Percentiles rank a stretch among this genome's conserved stretches.
Conservation (phyloP, 108 stramenopile species). For the Cyclostephanos tholiformis region DNA sequence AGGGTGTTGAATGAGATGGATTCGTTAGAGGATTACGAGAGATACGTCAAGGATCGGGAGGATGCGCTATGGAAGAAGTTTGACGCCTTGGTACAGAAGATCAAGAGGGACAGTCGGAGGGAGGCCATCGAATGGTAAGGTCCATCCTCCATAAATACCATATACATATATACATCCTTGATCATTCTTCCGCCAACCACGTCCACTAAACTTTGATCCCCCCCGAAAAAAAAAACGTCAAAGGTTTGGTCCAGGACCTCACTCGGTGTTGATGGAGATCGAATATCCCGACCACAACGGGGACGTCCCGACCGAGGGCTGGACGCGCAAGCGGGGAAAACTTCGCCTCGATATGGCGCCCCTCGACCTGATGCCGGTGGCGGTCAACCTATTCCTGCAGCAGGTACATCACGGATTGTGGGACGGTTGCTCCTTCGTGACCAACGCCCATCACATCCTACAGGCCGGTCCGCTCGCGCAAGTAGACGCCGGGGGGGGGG, state of each 20-base stretch:
- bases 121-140: slow-evolving; percentile 49
- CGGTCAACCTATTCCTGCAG: slow-evolving; percentile 79
- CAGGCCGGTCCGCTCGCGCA: slow-evolving; percentile 67
- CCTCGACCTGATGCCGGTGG: slow-evolving; percentile 76
- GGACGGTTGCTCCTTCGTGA: slow-evolving; percentile 68
- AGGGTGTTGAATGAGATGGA: slow-evolving; percentile 7
- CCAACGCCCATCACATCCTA: slow-evolving; percentile 82
- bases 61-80: slow-evolving; percentile 47
- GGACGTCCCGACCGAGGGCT: slow-evolving; percentile 11
- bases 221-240: too few relatives aligned
- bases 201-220: too few relatives aligned
- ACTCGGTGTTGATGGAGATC: slow-evolving; percentile 67
- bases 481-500: slow-evolving; percentile 5
- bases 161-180: too few relatives aligned
- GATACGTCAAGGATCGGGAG: slow-evolving; percentile 51
- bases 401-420: slow-evolving; percentile 78
- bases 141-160: too few relatives aligned
- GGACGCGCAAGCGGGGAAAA: slow-evolving; percentile 34
- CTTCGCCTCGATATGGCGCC: slow-evolving; percentile 75
- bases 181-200: too few relatives aligned
- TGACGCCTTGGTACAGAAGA: slow-evolving; percentile 29
- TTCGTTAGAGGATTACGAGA: slow-evolving; percentile 26
- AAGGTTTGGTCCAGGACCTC: slow-evolving; percentile 80
- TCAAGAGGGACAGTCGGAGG: slow-evolving; percentile 27
- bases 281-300: slow-evolving; percentile 32